A percentile compares a stretch with the other conserved stretches of the same genome.
These are phyloP conservation scores for Fulvia fulva DNA, from an alignment of 2,329 filamentous ascomycete species.

Conservation along the genomic window DNA sequence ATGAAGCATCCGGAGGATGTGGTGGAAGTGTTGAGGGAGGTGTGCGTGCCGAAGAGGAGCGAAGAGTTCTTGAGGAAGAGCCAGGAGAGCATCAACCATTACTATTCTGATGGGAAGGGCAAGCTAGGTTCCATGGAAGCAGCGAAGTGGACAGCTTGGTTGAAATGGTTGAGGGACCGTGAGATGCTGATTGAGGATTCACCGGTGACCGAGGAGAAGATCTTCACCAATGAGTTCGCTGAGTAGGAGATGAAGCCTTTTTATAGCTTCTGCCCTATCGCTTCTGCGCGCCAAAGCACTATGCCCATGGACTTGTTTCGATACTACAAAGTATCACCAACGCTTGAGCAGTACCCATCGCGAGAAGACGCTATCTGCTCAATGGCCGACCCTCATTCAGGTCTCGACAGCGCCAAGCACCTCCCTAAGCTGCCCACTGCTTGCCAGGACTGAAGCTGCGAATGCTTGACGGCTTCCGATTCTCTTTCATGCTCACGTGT, in stretches of 20 bases:
- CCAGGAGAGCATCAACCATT: conserved; percentile 29
- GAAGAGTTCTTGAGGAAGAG: conserved; percentile 27
- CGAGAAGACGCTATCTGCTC: neutral
- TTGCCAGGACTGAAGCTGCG: conserved; percentile 18
- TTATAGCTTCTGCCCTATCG: neutral
- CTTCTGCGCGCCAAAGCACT: neutral
- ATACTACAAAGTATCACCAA: neutral
- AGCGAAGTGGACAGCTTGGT: conserved; percentile 14
- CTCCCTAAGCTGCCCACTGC: conserved; percentile 13
- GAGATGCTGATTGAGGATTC: conserved; percentile 6
- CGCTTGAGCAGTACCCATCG: neutral
- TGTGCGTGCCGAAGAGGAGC: conserved; percentile 21
- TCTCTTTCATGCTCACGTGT: conserved; percentile 8
- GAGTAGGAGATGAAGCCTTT: neutral
- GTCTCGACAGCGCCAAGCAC: conserved; percentile 6
- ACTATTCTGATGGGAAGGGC: conserved; percentile 23
- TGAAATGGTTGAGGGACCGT: conserved; percentile 13
- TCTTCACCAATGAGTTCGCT: conserved; percentile 16
- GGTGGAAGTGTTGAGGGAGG: conserved; percentile 12
- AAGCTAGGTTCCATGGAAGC: conserved; percentile 14
- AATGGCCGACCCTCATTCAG: neutral
- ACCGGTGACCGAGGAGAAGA: conserved; percentile 7
- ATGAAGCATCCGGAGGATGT: conserved; percentile 21
- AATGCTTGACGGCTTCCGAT: neutral
- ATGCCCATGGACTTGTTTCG: too few species aligned